phyloP scores from a whole-genome alignment of 2,329 filamentous ascomycete genomes.

The Diaporthe sp. region DNA sequence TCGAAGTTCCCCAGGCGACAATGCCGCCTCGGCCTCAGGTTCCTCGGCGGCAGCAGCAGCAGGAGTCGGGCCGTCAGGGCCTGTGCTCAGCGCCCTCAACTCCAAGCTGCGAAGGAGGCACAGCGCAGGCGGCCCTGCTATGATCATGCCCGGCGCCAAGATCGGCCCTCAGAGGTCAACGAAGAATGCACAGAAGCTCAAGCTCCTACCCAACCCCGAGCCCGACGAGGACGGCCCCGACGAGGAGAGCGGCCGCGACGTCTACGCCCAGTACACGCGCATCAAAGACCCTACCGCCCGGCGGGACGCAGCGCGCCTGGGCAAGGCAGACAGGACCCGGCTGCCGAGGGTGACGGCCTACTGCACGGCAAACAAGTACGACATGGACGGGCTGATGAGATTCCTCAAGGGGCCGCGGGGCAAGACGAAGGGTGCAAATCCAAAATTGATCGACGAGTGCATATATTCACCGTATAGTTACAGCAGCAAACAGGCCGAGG shows the following conservation, averaged over 20 bases:
- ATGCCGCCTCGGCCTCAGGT: slow-evolving; percentile 49
- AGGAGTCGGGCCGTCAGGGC: slow-evolving; percentile 55
- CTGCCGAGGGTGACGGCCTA: slow-evolving; percentile 95
- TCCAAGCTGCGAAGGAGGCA: slow-evolving; percentile 89
- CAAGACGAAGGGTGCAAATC: slow-evolving; percentile 82
- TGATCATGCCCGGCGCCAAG: slow-evolving; percentile 69
- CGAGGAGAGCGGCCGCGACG: slow-evolving; percentile 93
- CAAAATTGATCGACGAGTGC: slow-evolving; percentile 97
- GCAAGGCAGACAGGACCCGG: slow-evolving; percentile 90
- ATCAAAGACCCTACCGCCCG: slow-evolving; percentile 97
- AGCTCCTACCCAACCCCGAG: slow-evolving; percentile 93
- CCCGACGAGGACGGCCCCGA: slow-evolving; percentile 82
- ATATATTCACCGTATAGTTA: slow-evolving; percentile 97
- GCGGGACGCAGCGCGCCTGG: slow-evolving; percentile 90
- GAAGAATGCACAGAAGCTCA: slow-evolving; percentile 96
- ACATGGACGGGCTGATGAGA: slow-evolving; percentile 89
- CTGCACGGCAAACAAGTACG: slow-evolving; percentile 93
- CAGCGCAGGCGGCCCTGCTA: slow-evolving; percentile 80
- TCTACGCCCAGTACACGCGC: slow-evolving; percentile 97
- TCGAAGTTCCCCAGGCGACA: slow-evolving; percentile 47
- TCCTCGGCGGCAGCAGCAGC: slow-evolving; percentile 44
- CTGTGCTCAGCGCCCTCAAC: slow-evolving; percentile 85
- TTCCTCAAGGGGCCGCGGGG: slow-evolving; percentile 86
- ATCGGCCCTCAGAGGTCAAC: slow-evolving; percentile 95
- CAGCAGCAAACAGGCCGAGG: slow-evolving; percentile 59